Evolutionary conservation across 441 rosid species (phyloP).

Genomic region (Erodium texanum): DNA sequence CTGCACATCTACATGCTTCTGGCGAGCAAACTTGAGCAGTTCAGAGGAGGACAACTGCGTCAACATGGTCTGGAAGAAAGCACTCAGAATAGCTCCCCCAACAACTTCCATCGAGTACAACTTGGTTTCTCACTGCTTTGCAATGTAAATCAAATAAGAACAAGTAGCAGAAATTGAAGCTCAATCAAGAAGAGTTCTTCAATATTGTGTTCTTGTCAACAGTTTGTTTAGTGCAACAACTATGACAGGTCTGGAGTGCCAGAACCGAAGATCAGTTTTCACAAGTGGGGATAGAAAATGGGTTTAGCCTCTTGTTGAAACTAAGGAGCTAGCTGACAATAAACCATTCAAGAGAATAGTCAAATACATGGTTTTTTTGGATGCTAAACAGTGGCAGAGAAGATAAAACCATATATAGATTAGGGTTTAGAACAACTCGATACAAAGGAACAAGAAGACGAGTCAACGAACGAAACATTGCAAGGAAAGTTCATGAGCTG

Average conservation of each 20-base stretch:
- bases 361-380: not conserved
- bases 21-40: slow-evolving; percentile 11
- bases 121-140: not conserved
- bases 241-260: not conserved
- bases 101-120: slow-evolving; percentile 6
- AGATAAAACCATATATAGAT: not conserved
- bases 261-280: not conserved
- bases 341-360: not conserved
- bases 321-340: not conserved
- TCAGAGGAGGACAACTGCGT: slow-evolving; percentile 16
- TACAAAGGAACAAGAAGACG: not conserved
- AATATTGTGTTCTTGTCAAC: not conserved
- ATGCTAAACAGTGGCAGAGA: not conserved
- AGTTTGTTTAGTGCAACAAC: not conserved
- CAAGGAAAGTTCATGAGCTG: not conserved
- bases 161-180: not conserved
- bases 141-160: not conserved
- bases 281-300: slow-evolving; percentile 4
- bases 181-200: not conserved
- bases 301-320: not conserved
- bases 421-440: not conserved
- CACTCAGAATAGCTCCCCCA: slow-evolving; percentile 18
- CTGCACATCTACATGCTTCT: slow-evolving; percentile 7
- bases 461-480: not conserved
- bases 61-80: slow-evolving; percentile 18